Evolutionary conservation across 306 rosid species (phyloP).

Genomic region (Quercus mongolica): DNA sequence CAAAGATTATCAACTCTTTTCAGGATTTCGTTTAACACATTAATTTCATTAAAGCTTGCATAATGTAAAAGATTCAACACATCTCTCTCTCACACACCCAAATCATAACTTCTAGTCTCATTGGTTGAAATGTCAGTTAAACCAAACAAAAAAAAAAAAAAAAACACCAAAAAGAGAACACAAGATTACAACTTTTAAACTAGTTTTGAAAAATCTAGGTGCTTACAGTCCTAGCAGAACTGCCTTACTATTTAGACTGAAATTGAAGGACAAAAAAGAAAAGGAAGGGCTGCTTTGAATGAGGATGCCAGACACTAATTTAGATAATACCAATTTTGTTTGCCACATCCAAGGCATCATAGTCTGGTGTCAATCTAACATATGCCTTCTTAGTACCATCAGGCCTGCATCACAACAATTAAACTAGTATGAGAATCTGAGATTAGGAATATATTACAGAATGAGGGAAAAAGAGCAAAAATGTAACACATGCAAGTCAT

Average conservation of each 20-base stretch:
- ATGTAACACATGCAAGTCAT: not conserved
- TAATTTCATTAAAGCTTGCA: not conserved
- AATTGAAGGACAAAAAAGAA: not conserved
- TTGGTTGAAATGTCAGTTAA: not conserved
- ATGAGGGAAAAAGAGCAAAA: not conserved
- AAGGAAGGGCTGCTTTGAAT: not conserved
- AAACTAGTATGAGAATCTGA: not conserved
- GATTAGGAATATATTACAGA: not conserved
- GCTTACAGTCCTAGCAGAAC: conserved; percentile 6
- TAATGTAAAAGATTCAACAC: not conserved
- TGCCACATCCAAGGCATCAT: conserved; percentile 83
- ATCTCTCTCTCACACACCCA: not conserved
- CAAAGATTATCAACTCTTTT: not conserved
- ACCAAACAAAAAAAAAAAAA: not conserved
- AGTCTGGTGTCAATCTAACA: conserved; percentile 82
- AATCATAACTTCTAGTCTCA: not conserved
- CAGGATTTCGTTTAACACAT: not conserved
- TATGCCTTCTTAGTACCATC: conserved; percentile 96
- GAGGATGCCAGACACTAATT: conserved; percentile 12
- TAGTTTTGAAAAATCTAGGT: not conserved
- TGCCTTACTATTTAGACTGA: conserved; percentile 3
- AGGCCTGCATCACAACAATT: conserved; percentile 51
- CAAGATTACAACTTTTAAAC: not conserved
- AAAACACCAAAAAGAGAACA: not conserved
- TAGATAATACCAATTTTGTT: conserved; percentile 91